These are phyloP conservation scores for Trichoderma asperelloides DNA, from an alignment of 495 filamentous ascomycete genomes.

Conservation along the genomic window DNA sequence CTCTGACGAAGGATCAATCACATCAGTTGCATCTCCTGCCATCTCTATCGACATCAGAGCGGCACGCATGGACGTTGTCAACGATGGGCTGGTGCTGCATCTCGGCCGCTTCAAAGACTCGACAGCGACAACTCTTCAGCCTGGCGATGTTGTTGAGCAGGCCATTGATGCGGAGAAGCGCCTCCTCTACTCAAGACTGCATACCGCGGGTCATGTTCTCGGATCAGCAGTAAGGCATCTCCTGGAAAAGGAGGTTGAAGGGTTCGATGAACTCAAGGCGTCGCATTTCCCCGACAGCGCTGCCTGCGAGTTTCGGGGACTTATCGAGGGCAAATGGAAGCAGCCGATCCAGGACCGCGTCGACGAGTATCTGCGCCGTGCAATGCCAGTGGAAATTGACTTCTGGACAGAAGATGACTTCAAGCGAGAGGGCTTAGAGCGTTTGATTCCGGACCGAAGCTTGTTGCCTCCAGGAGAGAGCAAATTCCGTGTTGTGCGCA, in stretches of 20 bases:
- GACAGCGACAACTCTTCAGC: constrained; percentile 18
- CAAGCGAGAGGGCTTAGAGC: constrained; percentile 29
- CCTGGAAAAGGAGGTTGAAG: constrained; percentile 35
- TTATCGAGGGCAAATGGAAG: constrained; percentile 52
- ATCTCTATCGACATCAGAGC: constrained; percentile 37
- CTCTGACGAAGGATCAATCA: constrained; percentile 49
- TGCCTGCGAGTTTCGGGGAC: constrained; percentile 48
- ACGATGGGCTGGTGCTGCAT: constrained; percentile 47
- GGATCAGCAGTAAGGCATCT: constrained; percentile 48
- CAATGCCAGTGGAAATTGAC: constrained; percentile 47
- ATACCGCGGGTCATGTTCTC: constrained; percentile 58
- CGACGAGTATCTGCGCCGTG: constrained; percentile 40
- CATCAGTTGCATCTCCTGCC: constrained; percentile 9
- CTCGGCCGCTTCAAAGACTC: constrained; percentile 39
- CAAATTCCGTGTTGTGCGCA: constrained; percentile 41
- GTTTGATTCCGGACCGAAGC: constrained; percentile 40
- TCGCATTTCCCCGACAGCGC: constrained; percentile 54
- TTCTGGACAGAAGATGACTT: constrained; percentile 53
- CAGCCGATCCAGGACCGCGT: constrained; percentile 44
- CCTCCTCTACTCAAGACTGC: constrained; percentile 47
- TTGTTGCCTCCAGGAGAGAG: constrained; percentile 37
- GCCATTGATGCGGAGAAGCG: constrained; percentile 45
- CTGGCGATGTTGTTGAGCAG: constrained; percentile 36
- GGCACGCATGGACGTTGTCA: constrained; percentile 38
- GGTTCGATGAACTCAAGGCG: constrained; percentile 53